A percentile compares a stretch with the other conserved stretches of the same genome.
These are phyloP conservation scores for Blepharisma undulans DNA, from an alignment of 169 alveolate genomes.

Conservation along the genomic window DNA sequence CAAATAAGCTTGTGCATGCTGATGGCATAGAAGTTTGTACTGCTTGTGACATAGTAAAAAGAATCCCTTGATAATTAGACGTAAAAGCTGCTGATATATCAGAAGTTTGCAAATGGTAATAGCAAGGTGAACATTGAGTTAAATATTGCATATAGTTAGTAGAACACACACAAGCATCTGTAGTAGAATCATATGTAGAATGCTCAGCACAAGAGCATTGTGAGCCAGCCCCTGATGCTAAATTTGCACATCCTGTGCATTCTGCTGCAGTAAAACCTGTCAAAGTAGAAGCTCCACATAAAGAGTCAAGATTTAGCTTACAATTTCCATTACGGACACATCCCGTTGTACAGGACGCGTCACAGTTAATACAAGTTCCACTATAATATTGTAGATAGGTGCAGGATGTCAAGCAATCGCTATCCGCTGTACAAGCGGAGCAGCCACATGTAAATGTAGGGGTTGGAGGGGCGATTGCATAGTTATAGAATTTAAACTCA, in stretches of 20 bases:
- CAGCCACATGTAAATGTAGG: slow-evolving; percentile 21
- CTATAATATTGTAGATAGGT: not conserved
- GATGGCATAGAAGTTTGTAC: not conserved
- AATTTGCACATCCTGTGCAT: not conserved
- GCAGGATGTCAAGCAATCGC: not conserved
- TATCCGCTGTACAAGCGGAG: not conserved
- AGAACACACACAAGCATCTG: not conserved
- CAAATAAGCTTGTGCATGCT: not conserved
- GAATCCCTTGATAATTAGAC: not conserved
- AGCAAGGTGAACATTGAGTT: slow-evolving; percentile 17
- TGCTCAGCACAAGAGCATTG: not conserved
- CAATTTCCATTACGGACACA: not conserved
- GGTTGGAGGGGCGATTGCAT: not conserved
- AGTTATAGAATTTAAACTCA: not conserved
- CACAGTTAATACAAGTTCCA: not conserved
- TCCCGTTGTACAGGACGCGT: slow-evolving; percentile 9
- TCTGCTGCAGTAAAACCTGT: not conserved
- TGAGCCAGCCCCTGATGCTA: not conserved
- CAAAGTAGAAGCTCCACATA: not conserved
- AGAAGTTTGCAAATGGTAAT: slow-evolving; percentile 7
- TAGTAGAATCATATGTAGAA: not conserved
- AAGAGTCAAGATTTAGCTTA: not conserved
- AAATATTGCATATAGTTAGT: not conserved
- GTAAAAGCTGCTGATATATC: not conserved
- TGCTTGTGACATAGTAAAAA: not conserved